These are phyloP conservation scores for Mycena rebaudengoi DNA, from an alignment of 768 basidiomycete genomes.

Conservation along the genomic window DNA sequence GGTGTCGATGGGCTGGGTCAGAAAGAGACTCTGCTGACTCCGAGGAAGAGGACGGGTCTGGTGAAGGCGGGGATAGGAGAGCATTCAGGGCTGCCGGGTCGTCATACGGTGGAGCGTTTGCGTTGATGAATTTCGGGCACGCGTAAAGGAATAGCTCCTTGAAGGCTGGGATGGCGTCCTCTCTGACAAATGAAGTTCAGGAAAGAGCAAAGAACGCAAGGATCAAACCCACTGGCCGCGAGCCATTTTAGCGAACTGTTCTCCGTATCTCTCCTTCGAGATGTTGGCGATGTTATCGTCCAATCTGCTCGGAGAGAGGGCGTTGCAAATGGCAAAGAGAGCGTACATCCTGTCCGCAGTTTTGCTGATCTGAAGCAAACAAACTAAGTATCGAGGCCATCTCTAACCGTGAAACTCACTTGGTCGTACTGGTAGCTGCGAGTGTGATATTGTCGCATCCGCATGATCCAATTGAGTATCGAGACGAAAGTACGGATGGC, in stretches of 20 bases:
- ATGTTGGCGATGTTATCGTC: constrained; percentile 95
- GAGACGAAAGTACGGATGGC: constrained; percentile 94
- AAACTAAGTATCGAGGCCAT: not conserved
- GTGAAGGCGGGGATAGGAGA: constrained; percentile 50
- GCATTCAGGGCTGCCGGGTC: constrained; percentile 68
- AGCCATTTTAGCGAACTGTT: constrained; percentile 87
- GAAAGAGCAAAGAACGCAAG: not conserved
- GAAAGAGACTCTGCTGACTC: constrained; percentile 41
- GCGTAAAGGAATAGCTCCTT: constrained; percentile 95
- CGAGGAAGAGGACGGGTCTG: constrained; percentile 44
- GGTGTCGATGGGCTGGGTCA: constrained; percentile 87
- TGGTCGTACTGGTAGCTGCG: constrained; percentile 97
- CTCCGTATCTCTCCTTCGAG: constrained; percentile 93
- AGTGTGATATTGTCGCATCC: constrained; percentile 97
- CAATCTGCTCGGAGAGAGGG: constrained; percentile 89
- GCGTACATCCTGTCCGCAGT: constrained; percentile 99
- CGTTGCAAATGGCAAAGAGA: constrained; percentile 91
- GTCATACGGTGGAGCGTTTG: constrained; percentile 94
- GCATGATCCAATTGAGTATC: constrained; percentile 93
- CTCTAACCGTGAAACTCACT: constrained; percentile 47
- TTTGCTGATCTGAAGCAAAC: constrained; percentile 81
- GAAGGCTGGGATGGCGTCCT: constrained; percentile 81
- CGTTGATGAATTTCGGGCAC: constrained; percentile 96
- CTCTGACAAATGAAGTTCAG: constrained; percentile 44
- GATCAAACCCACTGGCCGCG: constrained; percentile 65